Base-by-base conservation (phyloP, 2,329 filamentous ascomycete species). In the Orbilia oligospora region DNA sequence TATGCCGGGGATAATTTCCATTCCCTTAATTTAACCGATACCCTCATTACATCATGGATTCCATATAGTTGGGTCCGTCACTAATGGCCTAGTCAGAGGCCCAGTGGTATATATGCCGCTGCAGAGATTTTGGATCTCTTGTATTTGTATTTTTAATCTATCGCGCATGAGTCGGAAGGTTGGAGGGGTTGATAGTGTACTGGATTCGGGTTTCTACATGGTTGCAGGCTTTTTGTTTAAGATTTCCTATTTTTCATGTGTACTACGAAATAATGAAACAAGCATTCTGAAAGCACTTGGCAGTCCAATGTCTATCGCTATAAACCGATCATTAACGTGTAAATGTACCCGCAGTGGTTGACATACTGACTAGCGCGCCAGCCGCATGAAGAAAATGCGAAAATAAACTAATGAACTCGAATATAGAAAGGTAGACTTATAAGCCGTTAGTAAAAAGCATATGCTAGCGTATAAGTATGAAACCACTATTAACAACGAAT, bases 101-200 rank as follows among this genome's bases (percentile, higher is more conserved):
- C 33, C 36, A 44, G 20, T n/a, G 56, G 20, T 20, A 22, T 8
- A 44, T 30, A 16, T 5, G 20, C 36, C 36, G 14, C 36, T 61
- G 36, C 12, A 27, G 56, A 44, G 53, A 58, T 22, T 2, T 10
- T 58, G 2, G 4, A 58, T 38, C 53, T 58, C 53, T 36, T 22
- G 4, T 58, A 58, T 58, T 58, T 58, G 53, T 58, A 58, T 36
- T 58, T 58, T 58, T 38, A 58, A 38, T 58, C 12, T 38, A 1
- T 30, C n/a, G 18, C 18, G 53, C n/a, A 38, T 38, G 30, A 9
- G 22, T 22, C 12, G 30, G 30, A 38, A 58, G 12, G 16, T 14
- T 10, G n/a, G 53, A n/a, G n/a, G 51, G n/a, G 27, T 18, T 14
- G 53, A 22, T 38, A 14, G 30, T 33, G 30, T 20, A 5, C 30